phyloP scores from a whole-genome alignment of 257 asterid species.

The Leptodermis oblonga region DNA sequence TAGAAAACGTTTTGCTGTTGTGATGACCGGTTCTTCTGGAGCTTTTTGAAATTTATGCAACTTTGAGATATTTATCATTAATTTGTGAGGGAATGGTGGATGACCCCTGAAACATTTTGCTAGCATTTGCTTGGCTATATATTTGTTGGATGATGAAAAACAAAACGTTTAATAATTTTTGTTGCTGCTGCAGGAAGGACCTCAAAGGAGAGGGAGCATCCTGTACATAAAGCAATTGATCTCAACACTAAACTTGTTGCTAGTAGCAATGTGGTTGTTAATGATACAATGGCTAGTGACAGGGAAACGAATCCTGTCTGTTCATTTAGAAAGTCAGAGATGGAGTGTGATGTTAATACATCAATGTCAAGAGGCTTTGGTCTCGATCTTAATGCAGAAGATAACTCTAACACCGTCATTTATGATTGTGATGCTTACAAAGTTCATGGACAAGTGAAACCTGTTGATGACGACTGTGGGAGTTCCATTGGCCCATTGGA shows the following conservation, averaged over 20 bases:
- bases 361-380: slow-evolving; percentile 37
- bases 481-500: slow-evolving; percentile 68
- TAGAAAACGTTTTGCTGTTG: neutral
- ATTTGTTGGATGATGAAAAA: neutral
- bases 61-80: neutral
- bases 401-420: slow-evolving; percentile 48
- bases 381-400: slow-evolving; percentile 65
- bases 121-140: neutral
- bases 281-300: slow-evolving; percentile 22
- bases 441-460: slow-evolving; percentile 27
- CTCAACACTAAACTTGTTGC: slow-evolving; percentile 46
- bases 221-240: slow-evolving; percentile 36
- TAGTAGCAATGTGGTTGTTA: slow-evolving; percentile 17
- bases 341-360: slow-evolving; percentile 14
- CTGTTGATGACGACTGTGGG: slow-evolving; percentile 64
- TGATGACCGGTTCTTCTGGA: neutral
- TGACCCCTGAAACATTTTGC: no score
- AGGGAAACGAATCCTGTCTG: slow-evolving; percentile 26
- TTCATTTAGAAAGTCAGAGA: slow-evolving; percentile 23
- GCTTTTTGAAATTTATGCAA: neutral
- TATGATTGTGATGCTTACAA: slow-evolving; percentile 35
- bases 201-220: slow-evolving; percentile 16
- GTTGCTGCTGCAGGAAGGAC: slow-evolving; percentile 45
- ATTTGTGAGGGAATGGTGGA: neutral
- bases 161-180: slow-evolving; percentile 5